Percentiles rank a stretch among this genome's conserved stretches.
Evolutionary conservation across 2,329 filamentous ascomycete genomes (phyloP).

Genomic region (Lachnellula suecica): DNA sequence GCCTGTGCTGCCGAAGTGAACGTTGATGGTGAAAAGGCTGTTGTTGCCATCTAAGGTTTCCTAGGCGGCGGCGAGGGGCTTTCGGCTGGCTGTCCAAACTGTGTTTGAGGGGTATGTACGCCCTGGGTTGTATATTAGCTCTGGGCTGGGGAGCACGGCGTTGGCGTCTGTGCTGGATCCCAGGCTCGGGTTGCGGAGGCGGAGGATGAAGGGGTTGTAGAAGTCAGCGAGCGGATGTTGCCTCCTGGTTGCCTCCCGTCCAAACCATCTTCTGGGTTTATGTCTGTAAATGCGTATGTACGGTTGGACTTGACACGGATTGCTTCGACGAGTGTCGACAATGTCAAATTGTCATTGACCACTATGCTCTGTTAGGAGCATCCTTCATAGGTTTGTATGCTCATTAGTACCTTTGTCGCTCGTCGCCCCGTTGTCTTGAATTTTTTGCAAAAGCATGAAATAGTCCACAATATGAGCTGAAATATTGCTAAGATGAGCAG

Average conservation of each 20-base stretch:
- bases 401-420: constrained; percentile 52
- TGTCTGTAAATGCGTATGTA: constrained; percentile 57
- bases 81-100: constrained; percentile 62
- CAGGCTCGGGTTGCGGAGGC: constrained; percentile 57
- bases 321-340: constrained; percentile 52
- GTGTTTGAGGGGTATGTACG: constrained; percentile 61
- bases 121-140: constrained; percentile 68
- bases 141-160: constrained; percentile 54
- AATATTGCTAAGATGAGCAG: constrained; percentile 54
- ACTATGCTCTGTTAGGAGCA: constrained; percentile 22
- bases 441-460: constrained; percentile 68
- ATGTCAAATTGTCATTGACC: constrained; percentile 56
- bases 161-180: constrained; percentile 55
- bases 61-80: constrained; percentile 68
- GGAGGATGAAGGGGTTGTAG: constrained; percentile 60
- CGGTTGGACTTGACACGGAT: constrained; percentile 51
- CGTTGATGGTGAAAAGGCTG: constrained; percentile 70
- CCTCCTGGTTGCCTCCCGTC: constrained; percentile 69
- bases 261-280: constrained; percentile 56
- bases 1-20: constrained; percentile 67
- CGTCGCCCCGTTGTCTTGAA: constrained; percentile 64
- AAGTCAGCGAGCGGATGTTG: constrained; percentile 72
- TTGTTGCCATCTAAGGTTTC: constrained; percentile 52
- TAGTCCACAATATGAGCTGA: constrained; percentile 64
- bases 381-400: neutral